A percentile compares a stretch with the other conserved stretches of the same genome.
Conservation (phyloP, 176 grass and related monocot genomes). For the Hyparrhenia diplandra region DNA sequence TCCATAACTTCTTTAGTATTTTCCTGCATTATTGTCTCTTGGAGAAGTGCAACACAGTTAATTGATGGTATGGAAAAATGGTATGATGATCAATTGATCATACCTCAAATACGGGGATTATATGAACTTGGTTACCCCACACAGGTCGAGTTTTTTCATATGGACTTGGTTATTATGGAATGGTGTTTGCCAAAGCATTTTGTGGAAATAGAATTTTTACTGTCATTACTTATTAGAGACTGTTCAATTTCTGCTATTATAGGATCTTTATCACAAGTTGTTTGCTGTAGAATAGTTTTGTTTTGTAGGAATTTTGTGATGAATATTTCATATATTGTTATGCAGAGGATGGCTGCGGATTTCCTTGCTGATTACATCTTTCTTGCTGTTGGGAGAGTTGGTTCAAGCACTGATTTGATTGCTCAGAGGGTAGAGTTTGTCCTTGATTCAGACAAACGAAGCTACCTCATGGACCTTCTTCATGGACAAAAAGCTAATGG, state of each 20-base stretch:
- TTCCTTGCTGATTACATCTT: slow-evolving; percentile 42
- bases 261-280: neutral
- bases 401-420: slow-evolving; percentile 44
- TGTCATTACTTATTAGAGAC: neutral
- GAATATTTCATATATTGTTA: neutral
- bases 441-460: slow-evolving; percentile 34
- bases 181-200: neutral
- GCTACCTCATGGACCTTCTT: slow-evolving; percentile 45
- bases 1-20: neutral
- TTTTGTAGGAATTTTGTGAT: neutral
- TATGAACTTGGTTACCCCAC: neutral
- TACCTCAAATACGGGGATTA: neutral
- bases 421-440: slow-evolving; percentile 37
- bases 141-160: neutral
- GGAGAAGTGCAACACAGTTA: neutral
- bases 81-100: neutral
- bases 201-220: neutral
- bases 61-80: neutral
- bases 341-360: slow-evolving; percentile 28
- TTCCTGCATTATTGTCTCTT: neutral
- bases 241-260: neutral
- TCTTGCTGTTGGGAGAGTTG: slow-evolving; percentile 47
- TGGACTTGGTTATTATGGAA: neutral
- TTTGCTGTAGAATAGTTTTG: neutral
- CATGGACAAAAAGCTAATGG: slow-evolving; percentile 40